Base-by-base conservation (phyloP, 805 yeast genomes). In the Candida broadrunensis region DNA sequence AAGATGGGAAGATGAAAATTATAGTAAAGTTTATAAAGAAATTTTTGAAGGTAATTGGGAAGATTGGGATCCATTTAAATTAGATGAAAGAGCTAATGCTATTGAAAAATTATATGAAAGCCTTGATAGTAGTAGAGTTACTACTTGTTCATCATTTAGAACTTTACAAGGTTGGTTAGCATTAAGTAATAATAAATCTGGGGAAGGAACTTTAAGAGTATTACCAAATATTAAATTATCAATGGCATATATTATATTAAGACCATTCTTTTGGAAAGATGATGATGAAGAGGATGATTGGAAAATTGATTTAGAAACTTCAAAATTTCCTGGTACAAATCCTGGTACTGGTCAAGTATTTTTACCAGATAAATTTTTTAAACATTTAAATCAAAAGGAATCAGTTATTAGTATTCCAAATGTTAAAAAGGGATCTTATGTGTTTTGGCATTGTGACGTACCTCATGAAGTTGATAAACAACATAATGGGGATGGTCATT, bases 121-220 rank as follows among this genome's bases (percentile, higher is more conserved):
- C 14, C 16, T 24, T 11, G 38, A 32, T 9, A 43, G 33, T 18
- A 41, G 42, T 33, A 35, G 48, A 31, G 33, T 46, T 20, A 47
- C 51, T 15, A 45, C 43, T 35, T 65, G 72, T 45, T 53, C 66
- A 6, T 54, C 60, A 15, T 68, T 70, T 50, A 58, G 77, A 34
- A 52, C 71, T 6, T 63, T 67, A 36, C 76, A 72, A 49, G 75
- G 75, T 11, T 72, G 76, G 75, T 47, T 71, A 17, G 63, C 75
- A 4, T 47, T 72, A 44, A 56, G 67, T 16, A 59, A 58, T 21
- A 60, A 56, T 14, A 58, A 55, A 14, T 56, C 67, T 5, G 61
- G 63, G 12, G 70, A 65, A 43, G 76, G 77, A 3, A 60, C 74
- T n/a, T 52, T 72, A 25, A 45, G 50, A 37, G 57, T 72, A 30